A percentile compares a stretch with the other conserved stretches of the same genome.
Evolutionary conservation across 78 protist genomes (phyloP).

Genomic region (Dictyostelium brefeldianum): DNA sequence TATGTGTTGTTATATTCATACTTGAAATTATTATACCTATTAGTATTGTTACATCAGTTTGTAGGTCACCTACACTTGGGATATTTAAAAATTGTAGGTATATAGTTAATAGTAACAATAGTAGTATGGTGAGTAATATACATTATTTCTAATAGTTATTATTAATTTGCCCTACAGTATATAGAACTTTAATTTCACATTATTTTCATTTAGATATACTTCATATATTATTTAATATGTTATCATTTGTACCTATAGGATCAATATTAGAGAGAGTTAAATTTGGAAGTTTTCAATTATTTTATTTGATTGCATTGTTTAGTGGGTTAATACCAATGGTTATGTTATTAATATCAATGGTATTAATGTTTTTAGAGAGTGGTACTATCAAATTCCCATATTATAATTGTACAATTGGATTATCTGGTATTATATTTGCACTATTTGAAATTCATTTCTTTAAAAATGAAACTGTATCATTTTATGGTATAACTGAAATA

Average conservation of each 20-base stretch:
- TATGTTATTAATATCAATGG: background rate
- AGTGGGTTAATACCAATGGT: slow-evolving; percentile 1
- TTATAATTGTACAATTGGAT: slow-evolving; percentile 25
- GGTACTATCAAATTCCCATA: background rate
- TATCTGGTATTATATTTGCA: slow-evolving; percentile 59
- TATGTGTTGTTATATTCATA: slow-evolving; percentile 20
- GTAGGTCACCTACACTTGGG: background rate
- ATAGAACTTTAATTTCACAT: slow-evolving; percentile 7
- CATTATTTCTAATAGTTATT: background rate
- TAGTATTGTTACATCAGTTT: background rate
- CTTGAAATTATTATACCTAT: background rate
- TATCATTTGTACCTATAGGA: slow-evolving; percentile 12
- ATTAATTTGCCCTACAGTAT: background rate
- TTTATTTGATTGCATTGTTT: slow-evolving; percentile 41
- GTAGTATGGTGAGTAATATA: background rate
- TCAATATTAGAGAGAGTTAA: background rate
- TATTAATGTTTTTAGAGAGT: background rate
- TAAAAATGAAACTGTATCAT: background rate
- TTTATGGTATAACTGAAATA: slow-evolving; percentile 14
- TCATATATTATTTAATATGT: slow-evolving; percentile 61
- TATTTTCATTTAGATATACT: slow-evolving; percentile 19
- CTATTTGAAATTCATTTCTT: slow-evolving; percentile 37
- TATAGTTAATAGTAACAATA: background rate
- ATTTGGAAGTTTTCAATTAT: slow-evolving; percentile 33
- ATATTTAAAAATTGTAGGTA: background rate